Conservation (phyloP, 768 basidiomycete species). For the Boletus pseudopeckii region DNA sequence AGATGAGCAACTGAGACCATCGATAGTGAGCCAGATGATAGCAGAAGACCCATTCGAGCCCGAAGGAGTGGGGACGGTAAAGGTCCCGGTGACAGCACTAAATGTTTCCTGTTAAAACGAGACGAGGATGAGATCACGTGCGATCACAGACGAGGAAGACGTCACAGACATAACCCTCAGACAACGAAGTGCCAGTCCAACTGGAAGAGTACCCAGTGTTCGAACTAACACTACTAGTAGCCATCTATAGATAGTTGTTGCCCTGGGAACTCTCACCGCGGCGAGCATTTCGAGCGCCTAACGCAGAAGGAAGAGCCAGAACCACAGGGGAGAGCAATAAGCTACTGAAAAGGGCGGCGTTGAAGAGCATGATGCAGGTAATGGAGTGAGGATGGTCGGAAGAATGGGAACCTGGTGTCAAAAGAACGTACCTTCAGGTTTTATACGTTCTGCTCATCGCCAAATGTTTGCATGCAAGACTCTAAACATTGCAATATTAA, state of each 20-base stretch:
- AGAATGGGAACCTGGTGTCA: not conserved
- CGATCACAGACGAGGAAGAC: not conserved
- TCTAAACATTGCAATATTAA: no score
- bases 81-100: slow-evolving; percentile 3
- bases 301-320: not conserved
- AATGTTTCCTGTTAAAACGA: slow-evolving; percentile 2
- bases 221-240: no score
- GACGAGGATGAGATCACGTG: not conserved
- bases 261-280: not conserved
- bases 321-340: not conserved
- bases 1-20: not conserved
- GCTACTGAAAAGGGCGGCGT: not conserved
- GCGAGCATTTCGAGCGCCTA: not conserved
- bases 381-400: not conserved
- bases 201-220: no score
- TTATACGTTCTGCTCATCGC: not conserved
- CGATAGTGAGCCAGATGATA: slow-evolving; percentile 6
- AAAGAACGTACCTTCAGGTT: not conserved
- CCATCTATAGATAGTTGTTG: not conserved
- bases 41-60: not conserved
- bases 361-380: not conserved
- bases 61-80: not conserved
- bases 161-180: not conserved
- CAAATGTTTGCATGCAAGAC: not conserved
- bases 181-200: not conserved